Base-by-base conservation (phyloP, 2,329 filamentous ascomycete species). In the Microdochium bolleyi region DNA sequence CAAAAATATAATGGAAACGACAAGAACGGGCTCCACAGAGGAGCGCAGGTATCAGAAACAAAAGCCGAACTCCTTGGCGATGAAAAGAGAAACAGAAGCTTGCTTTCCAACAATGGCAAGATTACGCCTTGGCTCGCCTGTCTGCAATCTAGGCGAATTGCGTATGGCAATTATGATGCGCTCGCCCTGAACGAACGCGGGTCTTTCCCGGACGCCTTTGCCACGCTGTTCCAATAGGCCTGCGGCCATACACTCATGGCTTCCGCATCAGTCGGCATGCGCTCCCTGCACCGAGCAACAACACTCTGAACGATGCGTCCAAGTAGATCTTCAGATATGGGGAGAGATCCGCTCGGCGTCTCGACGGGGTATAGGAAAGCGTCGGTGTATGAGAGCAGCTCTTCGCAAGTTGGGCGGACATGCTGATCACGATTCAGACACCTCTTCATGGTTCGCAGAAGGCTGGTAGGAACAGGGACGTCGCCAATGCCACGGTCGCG, bases 401-500 rank as follows among this genome's bases (percentile, higher is more conserved):
- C 79, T 22, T 77, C 78, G 60, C 82, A 85, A 0, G 84, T 84
- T 2, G 84, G 84, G 1, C 85, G 75, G 62, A 80, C 72, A 58
- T 80, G 75, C 58, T 79, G 78, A 57, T 88, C 82, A 51, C 84
- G 77, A 61, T 75, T 76, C 9, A 88, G 72, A 60, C 84, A 88
- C 16, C 78, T 75, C 60, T 73, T 78, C 74, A 88, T 75, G 0
- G 84, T 87, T 27, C 77, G 71, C 32, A 87, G 67, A 13, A 87
- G 70, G 11, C 77, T 78, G 0, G 73, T 70, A 0, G 84, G 84
- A 1, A 88, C 81, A 0, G 73, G 71, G 1, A 77, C 73, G 51
- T 76, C 85, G 46, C 89, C 89, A 50, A 91, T 73, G 13, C 85
- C 89, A 2, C 78, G 75, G 1, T 83, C 76, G 0, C 86, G 86